These are phyloP conservation scores for Macrotyloma uniflorum DNA, from an alignment of 306 rosid species.

Conservation along the genomic window DNA sequence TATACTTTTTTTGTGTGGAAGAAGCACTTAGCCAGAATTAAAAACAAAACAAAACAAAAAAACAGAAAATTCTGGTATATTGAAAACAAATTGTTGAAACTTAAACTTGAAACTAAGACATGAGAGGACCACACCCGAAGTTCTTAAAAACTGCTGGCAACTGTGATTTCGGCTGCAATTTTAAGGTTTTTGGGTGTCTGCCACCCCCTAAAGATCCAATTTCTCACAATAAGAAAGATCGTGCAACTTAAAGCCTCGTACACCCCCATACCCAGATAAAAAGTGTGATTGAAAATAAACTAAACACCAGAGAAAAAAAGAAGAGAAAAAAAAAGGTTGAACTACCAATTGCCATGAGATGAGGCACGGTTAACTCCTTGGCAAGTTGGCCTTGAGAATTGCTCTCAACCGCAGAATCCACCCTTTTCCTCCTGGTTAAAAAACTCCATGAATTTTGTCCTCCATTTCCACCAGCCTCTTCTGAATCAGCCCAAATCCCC, in stretches of 20 bases:
- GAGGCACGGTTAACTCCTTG: slow-evolving; percentile 72
- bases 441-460: slow-evolving; percentile 53
- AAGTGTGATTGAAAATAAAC: neutral
- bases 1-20: neutral
- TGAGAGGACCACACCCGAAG: neutral
- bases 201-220: too few relatives aligned
- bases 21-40: neutral
- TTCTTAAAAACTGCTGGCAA: neutral
- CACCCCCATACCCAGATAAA: neutral
- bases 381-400: slow-evolving; percentile 58
- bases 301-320: neutral
- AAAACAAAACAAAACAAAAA: neutral
- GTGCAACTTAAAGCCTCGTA: neutral
- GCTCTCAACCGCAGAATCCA: slow-evolving; percentile 56
- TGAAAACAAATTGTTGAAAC: neutral
- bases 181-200: neutral
- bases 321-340: neutral
- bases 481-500: slow-evolving; percentile 59
- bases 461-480: slow-evolving; percentile 43
- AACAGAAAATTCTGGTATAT: neutral
- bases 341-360: slow-evolving; percentile 82
- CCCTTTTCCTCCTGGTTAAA: slow-evolving; percentile 72
- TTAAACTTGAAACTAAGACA: neutral
- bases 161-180: neutral
- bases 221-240: neutral